Evolutionary conservation across 2,329 filamentous ascomycete species (phyloP).

Genomic region (Pseudopithomyces chartarum): DNA sequence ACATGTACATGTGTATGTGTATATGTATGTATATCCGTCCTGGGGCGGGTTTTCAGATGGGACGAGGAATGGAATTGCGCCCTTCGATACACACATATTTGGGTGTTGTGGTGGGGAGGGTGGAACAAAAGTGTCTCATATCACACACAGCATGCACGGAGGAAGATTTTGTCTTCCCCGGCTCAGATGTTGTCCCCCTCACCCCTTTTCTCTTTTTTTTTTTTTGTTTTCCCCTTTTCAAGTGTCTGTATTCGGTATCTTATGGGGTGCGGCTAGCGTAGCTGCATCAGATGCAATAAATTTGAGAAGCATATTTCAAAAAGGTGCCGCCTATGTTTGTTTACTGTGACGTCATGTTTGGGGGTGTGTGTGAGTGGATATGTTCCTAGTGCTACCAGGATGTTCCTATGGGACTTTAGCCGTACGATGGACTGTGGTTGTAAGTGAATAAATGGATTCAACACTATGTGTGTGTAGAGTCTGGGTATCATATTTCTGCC

Average conservation of each 20-base stretch:
- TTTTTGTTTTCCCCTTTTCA: slow-evolving; percentile 28
- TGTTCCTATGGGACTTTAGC: too few species aligned
- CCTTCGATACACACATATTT: slow-evolving; percentile 27
- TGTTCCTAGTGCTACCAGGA: too few species aligned
- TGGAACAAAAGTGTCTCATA: too few species aligned
- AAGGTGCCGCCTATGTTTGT: too few species aligned
- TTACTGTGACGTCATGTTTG: too few species aligned
- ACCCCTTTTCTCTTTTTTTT: slow-evolving; percentile 16
- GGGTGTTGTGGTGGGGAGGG: slow-evolving; percentile 25
- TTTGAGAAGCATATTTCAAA: slow-evolving; percentile 10
- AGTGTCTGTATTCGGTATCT: slow-evolving; percentile 44
- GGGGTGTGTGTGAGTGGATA: too few species aligned
- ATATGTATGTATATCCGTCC: too few species aligned
- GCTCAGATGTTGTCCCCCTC: slow-evolving; percentile 9
- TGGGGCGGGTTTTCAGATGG: too few species aligned
- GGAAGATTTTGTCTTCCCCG: slow-evolving; percentile 16
- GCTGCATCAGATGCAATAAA: slow-evolving; percentile 17
- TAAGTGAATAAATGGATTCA: background rate
- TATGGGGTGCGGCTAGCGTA: slow-evolving; percentile 14
- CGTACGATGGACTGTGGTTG: too few species aligned
- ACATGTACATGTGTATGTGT: too few species aligned
- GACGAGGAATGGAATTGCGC: too few species aligned
- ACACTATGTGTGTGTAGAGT: background rate
- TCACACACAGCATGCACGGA: slow-evolving; percentile 17
- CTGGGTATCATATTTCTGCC: background rate